Evolutionary conservation across 441 rosid genomes (phyloP).

Genomic region (Pelargonium fulgidum): DNA sequence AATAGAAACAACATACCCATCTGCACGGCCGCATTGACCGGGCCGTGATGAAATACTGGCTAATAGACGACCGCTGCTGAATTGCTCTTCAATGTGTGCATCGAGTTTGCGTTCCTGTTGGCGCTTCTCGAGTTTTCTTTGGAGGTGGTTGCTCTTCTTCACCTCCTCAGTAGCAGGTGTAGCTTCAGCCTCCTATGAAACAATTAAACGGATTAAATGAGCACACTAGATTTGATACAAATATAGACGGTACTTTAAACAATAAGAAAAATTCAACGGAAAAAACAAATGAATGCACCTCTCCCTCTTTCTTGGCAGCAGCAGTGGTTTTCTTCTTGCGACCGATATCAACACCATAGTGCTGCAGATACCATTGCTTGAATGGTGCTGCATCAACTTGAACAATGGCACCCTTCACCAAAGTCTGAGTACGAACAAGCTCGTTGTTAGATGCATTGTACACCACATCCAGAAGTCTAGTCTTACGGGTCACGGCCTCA

Average conservation of each 20-base stretch:
- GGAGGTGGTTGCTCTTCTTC: conserved; percentile 48
- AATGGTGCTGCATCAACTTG: conserved; percentile 63
- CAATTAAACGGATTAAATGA: too few species aligned
- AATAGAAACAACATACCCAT: conserved; percentile 33
- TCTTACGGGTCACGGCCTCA: conserved; percentile 56
- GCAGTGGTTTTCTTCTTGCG: conserved; percentile 50
- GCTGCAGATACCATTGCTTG: conserved; percentile 63
- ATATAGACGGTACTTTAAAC: too few species aligned
- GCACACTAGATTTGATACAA: too few species aligned
- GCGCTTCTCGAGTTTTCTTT: conserved; percentile 46
- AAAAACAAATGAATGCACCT: conserved; percentile 19
- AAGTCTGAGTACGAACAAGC: conserved; percentile 59
- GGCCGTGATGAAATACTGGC: conserved; percentile 60
- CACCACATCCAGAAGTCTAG: conserved; percentile 56
- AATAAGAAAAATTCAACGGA: too few species aligned
- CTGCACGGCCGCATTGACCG: conserved; percentile 59
- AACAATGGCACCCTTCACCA: conserved; percentile 56
- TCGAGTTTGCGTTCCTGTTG: conserved; percentile 44
- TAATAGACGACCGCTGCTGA: conserved; percentile 44
- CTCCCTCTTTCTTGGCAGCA: conserved; percentile 43
- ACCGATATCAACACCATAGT: conserved; percentile 58
- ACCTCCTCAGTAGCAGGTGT: conserved; percentile 34
- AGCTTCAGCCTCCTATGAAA: conserved; percentile 53
- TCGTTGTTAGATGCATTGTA: conserved; percentile 64
- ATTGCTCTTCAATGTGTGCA: conserved; percentile 53